Conservation (phyloP, 202 grass and related monocot genomes). For the Musa balbisiana region DNA sequence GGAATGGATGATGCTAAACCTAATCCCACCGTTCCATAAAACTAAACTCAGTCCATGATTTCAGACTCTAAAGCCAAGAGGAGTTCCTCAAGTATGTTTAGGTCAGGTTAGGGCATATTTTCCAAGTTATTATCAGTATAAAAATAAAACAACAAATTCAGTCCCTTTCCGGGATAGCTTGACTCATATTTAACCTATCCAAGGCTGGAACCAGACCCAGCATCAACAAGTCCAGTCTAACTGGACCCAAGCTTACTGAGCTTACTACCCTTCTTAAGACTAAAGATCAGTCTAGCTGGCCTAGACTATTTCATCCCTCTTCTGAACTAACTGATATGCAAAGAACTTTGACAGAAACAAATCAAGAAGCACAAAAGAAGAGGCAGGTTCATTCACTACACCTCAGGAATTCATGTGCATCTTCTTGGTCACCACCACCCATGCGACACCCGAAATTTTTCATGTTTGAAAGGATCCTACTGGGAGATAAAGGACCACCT, state of each 20-base stretch:
- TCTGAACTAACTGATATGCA: background rate
- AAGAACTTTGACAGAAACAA: background rate
- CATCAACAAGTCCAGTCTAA: background rate
- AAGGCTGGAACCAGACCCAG: background rate
- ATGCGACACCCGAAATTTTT: constrained; percentile 78
- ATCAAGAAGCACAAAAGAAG: background rate
- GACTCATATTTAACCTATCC: background rate
- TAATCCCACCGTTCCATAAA: too few species aligned
- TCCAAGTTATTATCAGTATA: background rate
- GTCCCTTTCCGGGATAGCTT: background rate
- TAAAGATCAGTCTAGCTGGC: background rate
- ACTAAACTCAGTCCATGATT: background rate
- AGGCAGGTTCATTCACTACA: constrained; percentile 19
- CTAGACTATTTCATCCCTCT: background rate
- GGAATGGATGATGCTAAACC: background rate
- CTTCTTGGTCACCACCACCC: constrained; percentile 93
- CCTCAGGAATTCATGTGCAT: constrained; percentile 99
- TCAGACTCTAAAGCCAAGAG: background rate
- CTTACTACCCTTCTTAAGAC: background rate
- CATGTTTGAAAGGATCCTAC: constrained; percentile 86
- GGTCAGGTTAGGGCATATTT: background rate
- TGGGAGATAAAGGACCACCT: constrained; percentile 67
- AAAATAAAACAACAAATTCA: background rate
- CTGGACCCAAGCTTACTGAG: too few species aligned
- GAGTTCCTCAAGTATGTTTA: background rate